phyloP scores from a whole-genome alignment of 441 rosid species.

The Adansonia madagascariensis region DNA sequence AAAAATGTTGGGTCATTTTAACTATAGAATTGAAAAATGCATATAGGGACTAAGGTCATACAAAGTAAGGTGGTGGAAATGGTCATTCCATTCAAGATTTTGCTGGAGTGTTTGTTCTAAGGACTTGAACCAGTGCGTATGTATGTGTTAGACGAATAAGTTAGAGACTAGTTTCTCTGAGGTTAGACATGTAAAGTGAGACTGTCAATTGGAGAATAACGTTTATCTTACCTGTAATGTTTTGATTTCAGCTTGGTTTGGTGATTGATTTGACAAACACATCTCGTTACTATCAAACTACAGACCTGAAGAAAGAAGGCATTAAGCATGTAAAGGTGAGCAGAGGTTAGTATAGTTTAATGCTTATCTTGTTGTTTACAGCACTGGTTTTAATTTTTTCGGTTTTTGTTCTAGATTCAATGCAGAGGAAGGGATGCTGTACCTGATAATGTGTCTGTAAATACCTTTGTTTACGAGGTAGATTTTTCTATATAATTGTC shows the following conservation, averaged over 20 bases:
- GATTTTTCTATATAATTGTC: conserved; percentile 29
- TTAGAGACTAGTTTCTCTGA: conserved; percentile 1
- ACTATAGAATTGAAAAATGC: conserved; percentile 8
- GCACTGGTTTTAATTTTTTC: conserved; percentile 17
- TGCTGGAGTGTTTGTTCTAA: neutral
- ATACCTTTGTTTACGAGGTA: conserved; percentile 90
- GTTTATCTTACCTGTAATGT: neutral
- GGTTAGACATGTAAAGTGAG: neutral
- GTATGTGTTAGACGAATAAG: neutral
- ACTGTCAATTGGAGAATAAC: neutral
- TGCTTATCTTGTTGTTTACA: conserved; percentile 15
- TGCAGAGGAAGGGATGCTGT: conserved; percentile 94
- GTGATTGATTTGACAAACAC: conserved; percentile 99
- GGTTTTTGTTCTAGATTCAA: conserved; percentile 61
- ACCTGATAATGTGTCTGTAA: conserved; percentile 87
- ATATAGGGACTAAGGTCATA: neutral
- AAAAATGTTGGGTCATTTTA: neutral
- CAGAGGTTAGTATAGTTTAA: conserved; percentile 16
- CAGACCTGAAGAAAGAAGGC: conserved; percentile 86
- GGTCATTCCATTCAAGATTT: conserved; percentile 6
- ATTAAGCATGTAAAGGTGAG: conserved; percentile 92
- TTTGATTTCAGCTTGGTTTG: conserved; percentile 77
- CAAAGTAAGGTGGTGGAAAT: neutral
- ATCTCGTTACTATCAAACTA: conserved; percentile 72
- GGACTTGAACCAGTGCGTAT: neutral